A percentile compares a stretch with the other conserved stretches of the same genome.
These are phyloP conservation scores for Trypanosoma rangeli DNA, from an alignment of 208 protist species.

Conservation along the genomic window DNA sequence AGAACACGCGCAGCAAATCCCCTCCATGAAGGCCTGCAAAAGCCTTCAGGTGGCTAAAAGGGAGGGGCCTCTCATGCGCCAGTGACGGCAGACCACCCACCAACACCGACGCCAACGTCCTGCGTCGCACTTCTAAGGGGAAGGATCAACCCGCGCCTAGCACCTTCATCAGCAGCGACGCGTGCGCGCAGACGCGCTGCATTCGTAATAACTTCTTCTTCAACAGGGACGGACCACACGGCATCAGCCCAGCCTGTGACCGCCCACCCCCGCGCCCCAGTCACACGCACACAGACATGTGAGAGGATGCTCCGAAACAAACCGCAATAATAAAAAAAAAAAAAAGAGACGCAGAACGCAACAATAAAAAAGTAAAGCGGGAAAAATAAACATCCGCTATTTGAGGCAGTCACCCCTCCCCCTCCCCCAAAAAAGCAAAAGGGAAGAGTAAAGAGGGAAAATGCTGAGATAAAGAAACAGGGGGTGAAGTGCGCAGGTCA, in stretches of 20 bases:
- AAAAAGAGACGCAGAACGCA: background rate
- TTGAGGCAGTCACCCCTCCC: background rate
- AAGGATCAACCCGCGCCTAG: background rate
- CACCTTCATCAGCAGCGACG: conserved; percentile 1
- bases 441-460: background rate
- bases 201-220: conserved; percentile 11
- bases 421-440: background rate
- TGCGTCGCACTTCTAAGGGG: background rate
- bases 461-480: too few relatives aligned
- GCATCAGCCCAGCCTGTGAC: background rate
- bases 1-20: conserved; percentile 18
- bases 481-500: background rate
- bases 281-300: background rate
- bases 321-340: background rate
- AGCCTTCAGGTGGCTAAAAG: conserved; percentile 14
- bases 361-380: background rate
- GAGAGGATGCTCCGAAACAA: background rate
- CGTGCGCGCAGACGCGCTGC: conserved; percentile 9
- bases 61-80: conserved; percentile 39
- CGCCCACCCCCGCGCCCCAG: too few relatives aligned
- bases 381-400: background rate
- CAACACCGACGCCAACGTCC: conserved; percentile 4
- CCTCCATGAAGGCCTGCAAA: conserved; percentile 6
- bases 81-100: conserved; percentile 29
- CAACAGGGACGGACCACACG: background rate